These are phyloP conservation scores for Plasmodium falciparum DNA, from an alignment of 169 alveolate species.

Conservation along the genomic window DNA sequence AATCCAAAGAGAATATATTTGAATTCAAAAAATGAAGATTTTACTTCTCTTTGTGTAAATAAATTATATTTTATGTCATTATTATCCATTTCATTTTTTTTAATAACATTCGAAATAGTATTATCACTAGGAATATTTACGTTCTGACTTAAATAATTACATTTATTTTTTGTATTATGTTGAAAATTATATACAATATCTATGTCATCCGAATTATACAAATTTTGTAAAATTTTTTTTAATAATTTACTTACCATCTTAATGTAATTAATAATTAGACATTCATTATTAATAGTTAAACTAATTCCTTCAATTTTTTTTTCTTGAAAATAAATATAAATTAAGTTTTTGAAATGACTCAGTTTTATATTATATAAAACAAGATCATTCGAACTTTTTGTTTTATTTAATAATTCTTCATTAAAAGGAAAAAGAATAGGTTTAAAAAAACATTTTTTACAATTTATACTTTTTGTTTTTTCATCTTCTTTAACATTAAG, in stretches of 20 bases:
- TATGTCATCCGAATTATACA: not conserved
- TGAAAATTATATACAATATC: not conserved
- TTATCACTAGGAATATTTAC: not conserved
- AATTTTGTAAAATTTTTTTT: not conserved
- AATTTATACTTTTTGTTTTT: conserved; percentile 1
- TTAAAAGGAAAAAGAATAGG: conserved; percentile 71
- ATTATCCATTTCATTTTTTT: not conserved
- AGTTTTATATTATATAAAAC: conserved; percentile 12
- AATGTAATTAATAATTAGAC: conserved; percentile 35
- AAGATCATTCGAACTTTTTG: conserved; percentile 10
- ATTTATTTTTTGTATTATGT: not conserved
- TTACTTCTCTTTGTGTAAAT: conserved; percentile 55
- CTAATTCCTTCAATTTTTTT: conserved; percentile 50
- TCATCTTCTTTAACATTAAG: conserved; percentile 22
- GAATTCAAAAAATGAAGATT: conserved; percentile 46
- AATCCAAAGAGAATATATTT: conserved; percentile 63
- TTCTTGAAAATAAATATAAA: conserved; percentile 54
- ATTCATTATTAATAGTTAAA: conserved; percentile 30
- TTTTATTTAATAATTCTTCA: conserved; percentile 55
- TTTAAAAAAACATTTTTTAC: conserved; percentile 26
- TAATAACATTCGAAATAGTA: too few relatives aligned
- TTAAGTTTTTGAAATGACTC: conserved; percentile 36
- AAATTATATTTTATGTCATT: not conserved
- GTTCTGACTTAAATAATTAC: not conserved
- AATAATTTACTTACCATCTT: conserved; percentile 41